These are phyloP conservation scores for Coleophoma eucalyptorum DNA, from an alignment of 2,329 filamentous ascomycete species.

Conservation along the genomic window DNA sequence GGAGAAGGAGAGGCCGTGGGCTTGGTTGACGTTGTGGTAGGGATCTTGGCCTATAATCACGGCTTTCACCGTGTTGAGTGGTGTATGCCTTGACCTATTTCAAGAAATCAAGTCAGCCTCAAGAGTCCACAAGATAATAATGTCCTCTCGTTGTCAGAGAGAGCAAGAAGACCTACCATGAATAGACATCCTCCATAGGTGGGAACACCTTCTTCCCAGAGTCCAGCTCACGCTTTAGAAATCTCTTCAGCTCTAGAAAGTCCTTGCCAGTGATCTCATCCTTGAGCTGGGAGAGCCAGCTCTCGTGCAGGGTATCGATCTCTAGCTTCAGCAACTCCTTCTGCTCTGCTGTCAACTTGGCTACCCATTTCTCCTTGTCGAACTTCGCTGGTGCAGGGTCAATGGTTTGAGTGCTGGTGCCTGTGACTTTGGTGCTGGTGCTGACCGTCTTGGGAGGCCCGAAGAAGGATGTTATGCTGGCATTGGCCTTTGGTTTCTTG, in stretches of 20 bases:
- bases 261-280: slow-evolving; percentile 76
- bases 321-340: slow-evolving; percentile 79
- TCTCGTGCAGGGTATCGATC: slow-evolving; percentile 87
- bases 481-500: slow-evolving; percentile 72
- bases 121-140: background rate
- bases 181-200: slow-evolving; percentile 85
- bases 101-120: too few species aligned
- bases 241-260: slow-evolving; percentile 85
- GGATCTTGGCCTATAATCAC: slow-evolving; percentile 96
- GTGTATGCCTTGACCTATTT: slow-evolving; percentile 85
- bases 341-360: slow-evolving; percentile 74
- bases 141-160: slow-evolving; percentile 3
- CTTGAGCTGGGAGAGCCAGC: slow-evolving; percentile 86
- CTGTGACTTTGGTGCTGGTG: slow-evolving; percentile 37
- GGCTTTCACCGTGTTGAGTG: slow-evolving; percentile 81
- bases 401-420: slow-evolving; percentile 24
- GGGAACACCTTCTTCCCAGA: slow-evolving; percentile 80
- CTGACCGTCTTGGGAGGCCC: slow-evolving; percentile 44
- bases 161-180: slow-evolving; percentile 61
- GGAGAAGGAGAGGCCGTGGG: slow-evolving; percentile 93
- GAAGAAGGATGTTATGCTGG: slow-evolving; percentile 88
- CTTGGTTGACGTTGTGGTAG: slow-evolving; percentile 94
- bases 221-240: slow-evolving; percentile 74
- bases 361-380: slow-evolving; percentile 88
- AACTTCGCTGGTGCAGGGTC: slow-evolving; percentile 49